These are phyloP conservation scores for Oryza glumipatula DNA, from an alignment of 176 grass and related monocot species.

Conservation along the genomic window DNA sequence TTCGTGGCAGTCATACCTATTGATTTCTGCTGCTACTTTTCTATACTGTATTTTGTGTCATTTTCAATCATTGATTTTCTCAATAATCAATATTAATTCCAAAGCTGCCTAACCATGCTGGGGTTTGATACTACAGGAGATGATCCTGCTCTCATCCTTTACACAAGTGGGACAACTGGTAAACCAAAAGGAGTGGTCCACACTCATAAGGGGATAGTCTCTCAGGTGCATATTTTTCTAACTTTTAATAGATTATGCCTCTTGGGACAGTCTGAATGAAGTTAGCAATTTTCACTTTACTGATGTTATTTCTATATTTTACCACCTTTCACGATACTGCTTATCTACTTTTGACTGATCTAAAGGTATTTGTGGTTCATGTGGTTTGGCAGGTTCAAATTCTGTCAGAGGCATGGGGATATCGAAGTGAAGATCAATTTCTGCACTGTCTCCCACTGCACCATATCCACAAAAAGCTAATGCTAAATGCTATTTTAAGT, in stretches of 20 bases:
- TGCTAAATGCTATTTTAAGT: conserved; percentile 25
- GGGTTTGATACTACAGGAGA: conserved; percentile 61
- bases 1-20: background rate
- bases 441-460: conserved; percentile 94
- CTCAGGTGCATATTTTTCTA: conserved; percentile 61
- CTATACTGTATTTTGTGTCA: background rate
- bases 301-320: conserved; percentile 28
- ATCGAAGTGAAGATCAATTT: conserved; percentile 71
- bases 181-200: conserved; percentile 98
- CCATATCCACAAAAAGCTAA: conserved; percentile 60
- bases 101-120: conserved; percentile 31
- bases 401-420: conserved; percentile 89
- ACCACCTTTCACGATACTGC: background rate
- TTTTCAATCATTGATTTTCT: background rate
- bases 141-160: conserved; percentile 94
- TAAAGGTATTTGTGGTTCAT: background rate
- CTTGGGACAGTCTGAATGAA: background rate
- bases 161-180: conserved; percentile 97
- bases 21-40: conserved; percentile 25
- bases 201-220: conserved; percentile 76
- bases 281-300: conserved; percentile 16
- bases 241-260: conserved; percentile 14
- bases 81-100: background rate
- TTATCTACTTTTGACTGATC: conserved; percentile 15
- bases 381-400: conserved; percentile 77